Evolutionary conservation across 345 rosid genomes (phyloP).

Genomic region (Dipteronia sinensis): DNA sequence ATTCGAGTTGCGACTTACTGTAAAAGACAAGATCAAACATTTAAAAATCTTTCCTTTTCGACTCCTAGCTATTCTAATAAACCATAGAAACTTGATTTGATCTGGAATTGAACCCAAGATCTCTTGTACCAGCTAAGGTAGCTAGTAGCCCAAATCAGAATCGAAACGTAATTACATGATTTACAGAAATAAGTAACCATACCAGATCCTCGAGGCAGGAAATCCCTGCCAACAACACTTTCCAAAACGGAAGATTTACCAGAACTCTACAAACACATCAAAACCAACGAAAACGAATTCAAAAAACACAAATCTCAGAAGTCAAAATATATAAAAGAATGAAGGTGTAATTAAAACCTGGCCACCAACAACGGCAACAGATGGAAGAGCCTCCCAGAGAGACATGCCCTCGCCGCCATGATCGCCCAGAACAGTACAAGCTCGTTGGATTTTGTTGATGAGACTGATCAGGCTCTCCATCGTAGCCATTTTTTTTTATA

Average conservation of each 20-base stretch:
- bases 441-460: slow-evolving; percentile 94
- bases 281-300: slow-evolving; percentile 12
- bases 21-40: slow-evolving; percentile 23
- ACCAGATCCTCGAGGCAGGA: slow-evolving; percentile 99
- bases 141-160: background rate
- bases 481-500: slow-evolving; percentile 61
- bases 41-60: background rate
- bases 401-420: slow-evolving; percentile 99
- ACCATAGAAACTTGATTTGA: slow-evolving; percentile 8
- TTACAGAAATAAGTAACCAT: slow-evolving; percentile 15
- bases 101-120: background rate
- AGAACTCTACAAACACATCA: slow-evolving; percentile 60
- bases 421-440: slow-evolving; percentile 94
- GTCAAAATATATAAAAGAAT: background rate
- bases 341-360: slow-evolving; percentile 54
- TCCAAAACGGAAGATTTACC: slow-evolving; percentile 98
- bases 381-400: slow-evolving; percentile 99
- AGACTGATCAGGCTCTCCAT: slow-evolving; percentile 95
- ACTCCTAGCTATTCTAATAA: background rate
- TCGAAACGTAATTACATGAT: background rate
- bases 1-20: background rate
- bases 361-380: slow-evolving; percentile 98
- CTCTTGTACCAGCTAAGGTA: background rate
- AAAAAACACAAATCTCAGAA: background rate
- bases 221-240: slow-evolving; percentile 96